Conservation (phyloP, 768 basidiomycete species). For the Neoboletus magnificus region DNA sequence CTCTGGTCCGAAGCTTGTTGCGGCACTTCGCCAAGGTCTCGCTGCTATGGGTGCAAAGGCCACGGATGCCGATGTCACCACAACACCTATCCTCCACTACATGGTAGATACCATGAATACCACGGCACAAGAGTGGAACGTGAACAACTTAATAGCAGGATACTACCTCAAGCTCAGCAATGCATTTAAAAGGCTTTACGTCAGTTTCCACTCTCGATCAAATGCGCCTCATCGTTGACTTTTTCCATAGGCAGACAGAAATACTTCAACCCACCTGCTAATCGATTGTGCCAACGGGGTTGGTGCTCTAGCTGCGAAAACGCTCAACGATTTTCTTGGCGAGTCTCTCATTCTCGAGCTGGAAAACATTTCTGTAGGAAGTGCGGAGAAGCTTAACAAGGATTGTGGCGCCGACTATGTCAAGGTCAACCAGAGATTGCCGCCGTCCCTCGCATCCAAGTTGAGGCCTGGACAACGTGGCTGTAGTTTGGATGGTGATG, state of each 20-base stretch:
- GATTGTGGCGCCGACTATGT: slow-evolving; percentile 95
- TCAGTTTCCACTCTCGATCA: slow-evolving; percentile 39
- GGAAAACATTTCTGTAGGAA: slow-evolving; percentile 64
- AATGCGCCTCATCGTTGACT: slow-evolving; percentile 4
- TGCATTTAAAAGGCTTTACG: slow-evolving; percentile 86
- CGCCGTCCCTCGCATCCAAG: slow-evolving; percentile 64
- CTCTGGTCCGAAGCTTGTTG: slow-evolving; percentile 71
- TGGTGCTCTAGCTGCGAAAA: slow-evolving; percentile 68
- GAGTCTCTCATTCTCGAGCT: slow-evolving; percentile 59
- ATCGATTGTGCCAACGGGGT: slow-evolving; percentile 99
- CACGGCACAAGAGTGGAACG: slow-evolving; percentile 73
- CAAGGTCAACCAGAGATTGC: slow-evolving; percentile 87
- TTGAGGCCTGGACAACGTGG: slow-evolving; percentile 74
- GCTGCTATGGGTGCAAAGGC: slow-evolving; percentile 63
- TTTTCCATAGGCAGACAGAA: slow-evolving; percentile 51
- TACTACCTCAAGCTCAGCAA: slow-evolving; percentile 79
- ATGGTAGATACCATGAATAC: slow-evolving; percentile 89
- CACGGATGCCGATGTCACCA: slow-evolving; percentile 79
- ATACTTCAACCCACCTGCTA: slow-evolving; percentile 55
- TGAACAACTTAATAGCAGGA: slow-evolving; percentile 75
- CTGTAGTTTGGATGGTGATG: slow-evolving; percentile 96
- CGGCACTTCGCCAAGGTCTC: slow-evolving; percentile 81
- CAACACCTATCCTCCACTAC: slow-evolving; percentile 95
- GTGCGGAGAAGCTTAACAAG: slow-evolving; percentile 74
- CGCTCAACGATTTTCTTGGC: slow-evolving; percentile 58